Conservation (phyloP, 371 early-diverging fungal species). For the Mortierella sp. region DNA sequence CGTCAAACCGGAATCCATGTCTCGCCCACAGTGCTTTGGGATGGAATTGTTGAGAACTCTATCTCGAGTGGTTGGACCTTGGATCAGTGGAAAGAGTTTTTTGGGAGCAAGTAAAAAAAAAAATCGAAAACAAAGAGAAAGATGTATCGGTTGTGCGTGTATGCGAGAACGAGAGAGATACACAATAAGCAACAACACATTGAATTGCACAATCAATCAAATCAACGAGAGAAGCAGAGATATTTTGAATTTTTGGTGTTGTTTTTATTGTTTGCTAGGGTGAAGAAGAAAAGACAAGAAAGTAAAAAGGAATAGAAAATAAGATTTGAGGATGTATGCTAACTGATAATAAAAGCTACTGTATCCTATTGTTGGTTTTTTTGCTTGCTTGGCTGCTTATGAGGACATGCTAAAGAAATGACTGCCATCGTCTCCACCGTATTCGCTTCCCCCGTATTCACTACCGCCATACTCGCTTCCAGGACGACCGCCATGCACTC, state of each 20-base stretch:
- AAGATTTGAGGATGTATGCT: no score
- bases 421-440: slow-evolving; percentile 46
- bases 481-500: slow-evolving; percentile 4
- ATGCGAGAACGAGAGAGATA: neutral
- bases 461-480: slow-evolving; percentile 54
- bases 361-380: neutral
- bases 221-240: neutral
- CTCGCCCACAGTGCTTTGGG: slow-evolving; percentile 81
- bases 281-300: slow-evolving; percentile 2
- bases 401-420: slow-evolving; percentile 46
- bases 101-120: slow-evolving; percentile 33
- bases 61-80: slow-evolving; percentile 82
- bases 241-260: neutral
- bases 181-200: neutral
- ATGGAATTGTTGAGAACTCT: slow-evolving; percentile 78
- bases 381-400: slow-evolving; percentile 7
- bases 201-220: neutral
- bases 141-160: no score
- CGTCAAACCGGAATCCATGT: slow-evolving; percentile 84
- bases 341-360: neutral
- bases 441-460: slow-evolving; percentile 58
- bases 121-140: no score
- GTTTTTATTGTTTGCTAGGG: slow-evolving; percentile 2
- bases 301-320: neutral
- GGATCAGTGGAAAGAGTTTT: slow-evolving; percentile 77